These are phyloP conservation scores for Lomentospora prolificans DNA, from an alignment of 2,329 filamentous ascomycete genomes.

Conservation along the genomic window DNA sequence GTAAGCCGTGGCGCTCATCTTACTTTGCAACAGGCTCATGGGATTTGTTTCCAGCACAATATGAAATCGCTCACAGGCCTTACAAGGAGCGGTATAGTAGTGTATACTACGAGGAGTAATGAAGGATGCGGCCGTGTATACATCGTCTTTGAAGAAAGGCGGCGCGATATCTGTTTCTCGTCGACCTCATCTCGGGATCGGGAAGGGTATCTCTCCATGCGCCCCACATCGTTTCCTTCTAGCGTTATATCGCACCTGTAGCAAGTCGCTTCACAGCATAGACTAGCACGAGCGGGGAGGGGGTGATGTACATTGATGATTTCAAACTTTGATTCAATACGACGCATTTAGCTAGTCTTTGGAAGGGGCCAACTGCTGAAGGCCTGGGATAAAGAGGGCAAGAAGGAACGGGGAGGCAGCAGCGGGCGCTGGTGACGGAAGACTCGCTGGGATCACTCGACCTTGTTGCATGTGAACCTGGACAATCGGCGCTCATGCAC, in stretches of 20 bases:
- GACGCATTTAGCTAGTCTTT: too few species aligned
- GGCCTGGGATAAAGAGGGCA: too few species aligned
- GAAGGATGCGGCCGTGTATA: background rate
- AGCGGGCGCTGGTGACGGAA: background rate
- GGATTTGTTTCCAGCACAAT: too few species aligned
- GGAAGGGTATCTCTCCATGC: background rate
- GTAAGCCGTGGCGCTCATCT: background rate
- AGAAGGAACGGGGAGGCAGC: background rate
- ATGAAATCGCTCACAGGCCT: too few species aligned
- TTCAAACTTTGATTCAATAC: background rate
- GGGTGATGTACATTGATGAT: background rate
- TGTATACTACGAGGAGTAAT: background rate
- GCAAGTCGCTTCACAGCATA: background rate
- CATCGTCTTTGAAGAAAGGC: background rate
- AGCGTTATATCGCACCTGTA: background rate
- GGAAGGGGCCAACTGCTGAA: too few species aligned
- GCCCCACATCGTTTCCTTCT: background rate
- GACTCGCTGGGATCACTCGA: background rate
- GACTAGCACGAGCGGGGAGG: background rate
- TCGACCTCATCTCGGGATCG: background rate
- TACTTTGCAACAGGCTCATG: background rate
- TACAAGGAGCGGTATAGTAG: too few species aligned
- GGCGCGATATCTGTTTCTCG: background rate
- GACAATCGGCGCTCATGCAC: background rate
- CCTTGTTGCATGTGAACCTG: background rate